phyloP scores from a whole-genome alignment of 306 rosid genomes.

The Parietaria judaica region DNA sequence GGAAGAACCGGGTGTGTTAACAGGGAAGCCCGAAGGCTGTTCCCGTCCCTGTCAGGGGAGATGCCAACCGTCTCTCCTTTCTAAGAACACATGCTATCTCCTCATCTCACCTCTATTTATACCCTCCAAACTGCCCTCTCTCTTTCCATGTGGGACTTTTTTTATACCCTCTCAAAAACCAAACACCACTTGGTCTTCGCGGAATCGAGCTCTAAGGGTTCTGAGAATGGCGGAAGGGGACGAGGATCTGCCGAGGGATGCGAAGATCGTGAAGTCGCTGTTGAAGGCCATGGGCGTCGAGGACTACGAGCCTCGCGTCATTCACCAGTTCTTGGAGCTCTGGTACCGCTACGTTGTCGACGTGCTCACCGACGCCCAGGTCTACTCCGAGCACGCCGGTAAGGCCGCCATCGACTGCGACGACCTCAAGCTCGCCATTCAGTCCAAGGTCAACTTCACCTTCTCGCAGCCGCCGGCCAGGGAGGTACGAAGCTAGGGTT shows the following conservation, averaged over 20 bases:
- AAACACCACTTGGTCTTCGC: too few species aligned
- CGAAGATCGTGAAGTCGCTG: constrained; percentile 62
- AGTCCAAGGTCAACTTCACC: constrained; percentile 80
- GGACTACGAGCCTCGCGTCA: constrained; percentile 72
- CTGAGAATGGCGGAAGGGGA: constrained; percentile 59
- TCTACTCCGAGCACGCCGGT: constrained; percentile 82
- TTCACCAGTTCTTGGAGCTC: constrained; percentile 76
- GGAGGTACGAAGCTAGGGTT: constrained; percentile 45
- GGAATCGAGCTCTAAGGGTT: background rate
- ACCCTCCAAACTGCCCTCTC: background rate
- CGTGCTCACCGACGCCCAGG: constrained; percentile 79
- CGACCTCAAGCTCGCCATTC: constrained; percentile 87
- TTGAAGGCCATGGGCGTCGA: constrained; percentile 90
- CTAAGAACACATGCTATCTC: background rate
- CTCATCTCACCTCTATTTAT: background rate
- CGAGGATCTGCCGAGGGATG: constrained; percentile 87
- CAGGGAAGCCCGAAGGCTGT: constrained; percentile 20
- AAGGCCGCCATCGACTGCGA: constrained; percentile 75
- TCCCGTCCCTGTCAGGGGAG: constrained; percentile 40
- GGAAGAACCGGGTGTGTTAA: constrained; percentile 13
- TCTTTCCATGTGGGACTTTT: constrained; percentile 5
- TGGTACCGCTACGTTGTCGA: constrained; percentile 94
- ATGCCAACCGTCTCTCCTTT: constrained; percentile 53
- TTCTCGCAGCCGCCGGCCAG: constrained; percentile 96
- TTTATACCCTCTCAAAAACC: too few species aligned